Evolutionary conservation across 1,284 basidiomycete species (phyloP), one percentile per base, ranked within the genome.

Genomic region (Rhizoctonia solani): DNA sequence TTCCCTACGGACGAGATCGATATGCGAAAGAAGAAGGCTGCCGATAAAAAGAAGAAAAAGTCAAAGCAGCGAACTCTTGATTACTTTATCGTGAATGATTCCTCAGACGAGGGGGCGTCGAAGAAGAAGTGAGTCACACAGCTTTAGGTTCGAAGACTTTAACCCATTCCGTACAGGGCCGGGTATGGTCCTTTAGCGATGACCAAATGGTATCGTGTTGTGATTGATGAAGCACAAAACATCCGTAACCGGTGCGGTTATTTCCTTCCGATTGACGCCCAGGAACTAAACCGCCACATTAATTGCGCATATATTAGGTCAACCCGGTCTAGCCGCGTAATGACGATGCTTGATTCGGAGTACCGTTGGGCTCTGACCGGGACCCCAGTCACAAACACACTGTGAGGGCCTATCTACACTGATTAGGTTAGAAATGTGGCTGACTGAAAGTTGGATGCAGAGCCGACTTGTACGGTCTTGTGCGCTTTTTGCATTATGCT

Each of bases 341-440:
- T 87, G 8, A 84, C 87, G 0, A 78, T 82, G 72, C 78, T 89
- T 23, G 79, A 81, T 54, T 76, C 86, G 0, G 85, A 81, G 69
- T 86, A 87, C 71, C 78, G 87, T 4, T 90, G 87, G 87, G 84
- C 85, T 78, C 78, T 90, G 13, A 89, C 87, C 1, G 87, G 87
- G 30, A 89, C 87, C 0, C 87, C 87, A 1, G 82, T 89, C 4
- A 88, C 86, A 0, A 89, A 89, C 69, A 82, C 84, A 0, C 75
- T 89, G 85, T 87, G 71, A 11, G 81, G 8, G 44, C 19, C 72
- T 11, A 29, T 30, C n/a, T 6, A 19, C 23, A 11, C 14, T 25
- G 27, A 23, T 19, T 46, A n/a, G 29, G 9, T 0, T 68, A n/a
- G 23, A 16, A 16, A 21, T 16, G 34, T 19, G 21, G 2, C 37